Evolutionary conservation across 345 rosid genomes (phyloP), one percentile per base, ranked within the genome.

Genomic region (Orychophragmus violaceus): DNA sequence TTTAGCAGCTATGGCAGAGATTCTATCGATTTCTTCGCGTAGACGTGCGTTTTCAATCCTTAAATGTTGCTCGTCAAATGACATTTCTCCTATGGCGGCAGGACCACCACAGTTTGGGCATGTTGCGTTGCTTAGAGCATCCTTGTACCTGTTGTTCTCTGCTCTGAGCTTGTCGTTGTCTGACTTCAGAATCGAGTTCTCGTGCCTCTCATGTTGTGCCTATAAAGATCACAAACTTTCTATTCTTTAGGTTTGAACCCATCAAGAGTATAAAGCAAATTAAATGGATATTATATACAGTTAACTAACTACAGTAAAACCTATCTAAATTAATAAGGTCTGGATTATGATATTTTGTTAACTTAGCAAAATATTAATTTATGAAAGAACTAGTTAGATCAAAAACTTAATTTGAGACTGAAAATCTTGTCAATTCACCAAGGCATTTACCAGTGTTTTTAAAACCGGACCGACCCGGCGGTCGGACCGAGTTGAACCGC

Each of bases 51-150:
- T 93, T 69, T 93, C 98, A 1, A 93, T 88, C 76, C 98, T 86
- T 77, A 88, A 51, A 64, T 93, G 97, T 36, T 93, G 98, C 69
- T 93, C 98, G 11, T 93, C 98, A 41, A 90, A 93, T 2, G 98
- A 90, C 96, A 93, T 90, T 66, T 93, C 98, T 5, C 98, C 98
- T 2, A 85, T 80, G 36, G 94, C 84, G 0, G 94, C 92, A 0
- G 92, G 92, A 11, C 96, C 90, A 0, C 98, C 98, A 51, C 98
- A 93, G 72, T 76, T 93, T 21, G 89, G 94, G 74, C 98, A 93
- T n/a, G 96, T 74, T 18, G 91, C 83, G 35, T 76, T 90, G 56
- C 63, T 72, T 23, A 90, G 78, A 55, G 98, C 92, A 71, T 86
- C 98, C 75, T 82, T 84, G 78, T 88, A 90, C 77, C 90, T 81